Conservation (phyloP, 768 basidiomycete species). For the Pilatotrama ljubarskyi region DNA sequence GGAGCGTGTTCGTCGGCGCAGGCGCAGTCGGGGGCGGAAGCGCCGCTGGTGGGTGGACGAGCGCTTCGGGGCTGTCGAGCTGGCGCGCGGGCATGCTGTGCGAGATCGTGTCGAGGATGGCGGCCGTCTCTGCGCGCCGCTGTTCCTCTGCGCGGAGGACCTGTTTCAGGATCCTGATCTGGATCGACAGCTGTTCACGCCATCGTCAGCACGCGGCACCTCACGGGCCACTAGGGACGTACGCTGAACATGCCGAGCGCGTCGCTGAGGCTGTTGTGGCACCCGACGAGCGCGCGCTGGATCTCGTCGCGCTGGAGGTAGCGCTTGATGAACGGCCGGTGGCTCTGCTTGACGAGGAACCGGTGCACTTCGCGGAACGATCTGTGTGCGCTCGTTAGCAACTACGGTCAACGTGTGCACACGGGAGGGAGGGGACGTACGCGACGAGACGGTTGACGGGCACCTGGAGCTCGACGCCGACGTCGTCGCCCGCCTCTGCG, state of each 20-base stretch:
- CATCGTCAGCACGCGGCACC: neutral
- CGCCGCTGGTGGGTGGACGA: neutral
- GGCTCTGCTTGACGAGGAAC: slow-evolving; percentile 59
- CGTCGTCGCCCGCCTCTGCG: slow-evolving; percentile 52
- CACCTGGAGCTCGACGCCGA: slow-evolving; percentile 47
- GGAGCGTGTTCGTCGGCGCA: slow-evolving; percentile 7
- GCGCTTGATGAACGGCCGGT: slow-evolving; percentile 74
- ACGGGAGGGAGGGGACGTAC: slow-evolving; percentile 35
- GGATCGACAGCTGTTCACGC: slow-evolving; percentile 43
- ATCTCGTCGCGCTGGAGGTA: slow-evolving; percentile 78
- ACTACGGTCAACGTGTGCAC: neutral
- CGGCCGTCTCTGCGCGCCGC: slow-evolving; percentile 37
- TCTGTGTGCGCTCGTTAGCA: slow-evolving; percentile 26
- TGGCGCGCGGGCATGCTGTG: slow-evolving; percentile 15
- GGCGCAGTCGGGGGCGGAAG: too few relatives aligned
- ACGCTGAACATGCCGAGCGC: slow-evolving; percentile 59
- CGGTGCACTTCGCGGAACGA: slow-evolving; percentile 45
- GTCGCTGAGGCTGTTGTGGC: slow-evolving; percentile 54
- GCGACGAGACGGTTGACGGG: slow-evolving; percentile 54
- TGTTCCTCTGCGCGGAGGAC: slow-evolving; percentile 44
- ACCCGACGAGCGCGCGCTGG: slow-evolving; percentile 48
- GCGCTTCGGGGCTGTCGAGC: slow-evolving; percentile 1
- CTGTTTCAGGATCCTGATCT: slow-evolving; percentile 51
- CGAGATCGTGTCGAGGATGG: slow-evolving; percentile 36
- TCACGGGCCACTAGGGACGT: slow-evolving; percentile 15